Conservation (phyloP, 495 filamentous ascomycete genomes). For the Aspergillus panamensis region DNA sequence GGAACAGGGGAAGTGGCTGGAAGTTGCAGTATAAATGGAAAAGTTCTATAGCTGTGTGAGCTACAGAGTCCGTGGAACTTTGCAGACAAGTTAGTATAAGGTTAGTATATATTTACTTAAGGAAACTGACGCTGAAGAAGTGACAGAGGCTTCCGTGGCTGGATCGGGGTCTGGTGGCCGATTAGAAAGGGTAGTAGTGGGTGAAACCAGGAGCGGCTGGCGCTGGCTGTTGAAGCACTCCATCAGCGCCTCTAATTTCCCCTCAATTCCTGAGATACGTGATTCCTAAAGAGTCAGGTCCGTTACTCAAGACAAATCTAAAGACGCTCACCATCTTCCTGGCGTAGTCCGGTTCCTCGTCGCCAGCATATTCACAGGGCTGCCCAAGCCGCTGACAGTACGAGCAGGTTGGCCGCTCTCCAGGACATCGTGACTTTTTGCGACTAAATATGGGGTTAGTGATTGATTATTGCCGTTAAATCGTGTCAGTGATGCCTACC, state of each 20-base stretch:
- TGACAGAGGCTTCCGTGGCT: neutral
- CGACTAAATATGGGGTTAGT: neutral
- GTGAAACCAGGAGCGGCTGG: neutral
- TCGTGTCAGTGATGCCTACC: neutral
- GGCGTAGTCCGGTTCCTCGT: slow-evolving; percentile 7
- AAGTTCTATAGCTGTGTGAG: slow-evolving; percentile 1
- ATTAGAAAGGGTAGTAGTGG: neutral
- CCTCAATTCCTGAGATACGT: slow-evolving; percentile 11
- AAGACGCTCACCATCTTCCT: slow-evolving; percentile 6
- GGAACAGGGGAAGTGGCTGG: slow-evolving; percentile 7
- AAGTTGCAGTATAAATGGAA: slow-evolving; percentile 10
- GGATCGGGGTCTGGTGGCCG: neutral
- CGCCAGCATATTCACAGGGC: slow-evolving; percentile 10
- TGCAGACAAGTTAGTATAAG: neutral
- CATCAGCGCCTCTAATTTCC: slow-evolving; percentile 10
- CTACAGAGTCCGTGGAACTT: neutral
- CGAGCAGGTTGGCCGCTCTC: slow-evolving; percentile 9
- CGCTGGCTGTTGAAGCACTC: slow-evolving; percentile 8
- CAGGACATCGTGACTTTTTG: slow-evolving; percentile 13
- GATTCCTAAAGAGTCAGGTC: slow-evolving; percentile 4
- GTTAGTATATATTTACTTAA: no score
- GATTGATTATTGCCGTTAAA: neutral
- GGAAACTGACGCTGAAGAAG: neutral
- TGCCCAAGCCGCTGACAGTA: slow-evolving; percentile 10
- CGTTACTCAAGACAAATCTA: neutral